Evolutionary conservation across 768 basidiomycete genomes (phyloP), one percentile per base, ranked within the genome.

Genomic region (Suillus occidentalis): DNA sequence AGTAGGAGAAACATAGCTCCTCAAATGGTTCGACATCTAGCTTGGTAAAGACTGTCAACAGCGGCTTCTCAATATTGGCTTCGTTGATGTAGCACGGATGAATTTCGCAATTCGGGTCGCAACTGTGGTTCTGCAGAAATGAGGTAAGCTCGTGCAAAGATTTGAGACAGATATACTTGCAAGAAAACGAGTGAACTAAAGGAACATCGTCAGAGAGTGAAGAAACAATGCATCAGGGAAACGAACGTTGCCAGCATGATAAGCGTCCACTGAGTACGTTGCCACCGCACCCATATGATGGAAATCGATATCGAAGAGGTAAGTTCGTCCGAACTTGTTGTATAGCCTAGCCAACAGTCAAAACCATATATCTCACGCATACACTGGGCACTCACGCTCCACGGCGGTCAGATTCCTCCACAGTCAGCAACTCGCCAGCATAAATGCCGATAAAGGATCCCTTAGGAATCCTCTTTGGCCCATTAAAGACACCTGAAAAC

Each of bases 121-220:
- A 97, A 20, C 91, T 94, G 69, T 97, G 94, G 68, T 97, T 97
- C 94, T 95, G 65, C 3, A 36, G 20, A 37, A 47, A 6, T 22
- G 3, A 18, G 69, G 55, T 42, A 36, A 28, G 6, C 20, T 8
- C 18, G 42, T 40, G 22, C 6, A 60, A 34, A 58, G 39, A 58
- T 16, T 60, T 3, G 39, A n/a, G 22, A 9, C 25, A 39, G 4
- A 22, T 12, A 6, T 16, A 80, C 86, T 71, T 72, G 92, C 94
- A 69, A 96, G 76, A 71, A 92, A 97, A 39, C 95, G 86, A n/a
- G 95, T 95, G 76, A 95, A 95, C 94, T 96, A 68, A 13, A 65
- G 39, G 20, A 50, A 55, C 65, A 63, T 59, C 20, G 47, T 56
- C 45, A 25, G 61, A 6, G 28, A 20, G 55, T n/a, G 31, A 13